Base-by-base conservation (phyloP, 495 filamentous ascomycete genomes). In the Cercophora sp. region DNA sequence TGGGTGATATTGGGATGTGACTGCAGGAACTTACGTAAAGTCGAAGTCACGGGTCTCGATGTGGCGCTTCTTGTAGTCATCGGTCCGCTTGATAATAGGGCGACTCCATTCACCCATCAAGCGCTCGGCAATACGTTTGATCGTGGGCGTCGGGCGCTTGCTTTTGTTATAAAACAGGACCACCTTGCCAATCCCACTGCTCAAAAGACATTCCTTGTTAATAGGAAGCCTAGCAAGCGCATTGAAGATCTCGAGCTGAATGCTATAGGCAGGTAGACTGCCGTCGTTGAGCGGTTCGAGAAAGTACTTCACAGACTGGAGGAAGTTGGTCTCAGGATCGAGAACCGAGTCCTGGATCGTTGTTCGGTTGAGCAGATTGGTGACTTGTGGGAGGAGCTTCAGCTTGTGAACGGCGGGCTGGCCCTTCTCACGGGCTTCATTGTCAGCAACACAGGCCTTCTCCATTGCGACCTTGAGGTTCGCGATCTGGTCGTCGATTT, bases 91-190 rank as follows among this genome's bases (percentile, higher is more conserved):
- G 42, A 99, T 78, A 51, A 96, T 94, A n/a, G 92, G 89, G 8
- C 94, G 81, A 39, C 89, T 95, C 94, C 94, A 99, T 66, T 97
- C 94, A 19, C 86, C 87, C 25, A 97, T 71, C 25, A 97, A 75
- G 31, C 86, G 82, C 74, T 97, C 91, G 1, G 94, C 94, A 64
- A 86, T 85, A 43, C 91, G 88, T 76, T 96, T 96, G 78, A 99
- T 96, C 47, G 76, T 76, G 5, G 81, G 70, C 70, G 96, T 86
- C 5, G 89, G 86, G 37, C 85, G 84, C 75, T 89, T 92, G 78
- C 86, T 91, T 70, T 91, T 90, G 31, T 89, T 96, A 72, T 99
- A 99, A 75, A 95, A 97, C 47, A 93, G 79, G 24, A 95, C 84
- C 24, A 99, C 87, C 63, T 96, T 97, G 60, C 94, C 94, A 56